Evolutionary conservation across 768 basidiomycete species (phyloP).

Genomic region (Suillus alpinus): DNA sequence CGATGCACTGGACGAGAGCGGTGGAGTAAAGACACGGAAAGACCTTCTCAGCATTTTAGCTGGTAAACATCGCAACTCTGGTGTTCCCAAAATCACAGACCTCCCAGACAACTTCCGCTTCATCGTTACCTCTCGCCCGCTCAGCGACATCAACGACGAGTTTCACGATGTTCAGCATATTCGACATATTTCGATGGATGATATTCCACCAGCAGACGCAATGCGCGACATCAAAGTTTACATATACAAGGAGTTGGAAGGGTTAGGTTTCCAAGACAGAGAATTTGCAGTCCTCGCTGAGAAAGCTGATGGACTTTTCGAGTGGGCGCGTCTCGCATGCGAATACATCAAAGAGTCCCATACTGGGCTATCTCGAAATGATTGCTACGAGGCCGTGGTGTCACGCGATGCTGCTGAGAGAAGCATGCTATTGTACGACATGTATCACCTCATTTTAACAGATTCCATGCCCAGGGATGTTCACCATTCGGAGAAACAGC

Average conservation of each 20-base stretch:
- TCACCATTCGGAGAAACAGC: too few species aligned
- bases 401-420: background rate
- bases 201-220: background rate
- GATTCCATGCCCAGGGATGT: background rate
- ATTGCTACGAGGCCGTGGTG: background rate
- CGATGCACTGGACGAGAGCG: slow-evolving; percentile 21
- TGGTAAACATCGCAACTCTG: too few species aligned
- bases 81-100: too few species aligned
- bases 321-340: background rate
- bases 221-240: background rate
- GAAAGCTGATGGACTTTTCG: background rate
- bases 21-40: background rate
- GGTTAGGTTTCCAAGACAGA: background rate
- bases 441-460: slow-evolving; percentile 1
- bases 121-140: slow-evolving; percentile 8
- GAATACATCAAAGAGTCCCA: background rate
- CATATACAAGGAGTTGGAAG: background rate
- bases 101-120: slow-evolving; percentile 5
- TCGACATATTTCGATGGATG: background rate
- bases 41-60: background rate
- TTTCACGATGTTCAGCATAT: background rate
- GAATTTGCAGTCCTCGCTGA: background rate
- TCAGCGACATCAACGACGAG: background rate
- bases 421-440: background rate
- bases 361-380: background rate